phyloP scores from a whole-genome alignment of 2,329 filamentous ascomycete genomes.

The Ophiostoma triangulosporum region DNA sequence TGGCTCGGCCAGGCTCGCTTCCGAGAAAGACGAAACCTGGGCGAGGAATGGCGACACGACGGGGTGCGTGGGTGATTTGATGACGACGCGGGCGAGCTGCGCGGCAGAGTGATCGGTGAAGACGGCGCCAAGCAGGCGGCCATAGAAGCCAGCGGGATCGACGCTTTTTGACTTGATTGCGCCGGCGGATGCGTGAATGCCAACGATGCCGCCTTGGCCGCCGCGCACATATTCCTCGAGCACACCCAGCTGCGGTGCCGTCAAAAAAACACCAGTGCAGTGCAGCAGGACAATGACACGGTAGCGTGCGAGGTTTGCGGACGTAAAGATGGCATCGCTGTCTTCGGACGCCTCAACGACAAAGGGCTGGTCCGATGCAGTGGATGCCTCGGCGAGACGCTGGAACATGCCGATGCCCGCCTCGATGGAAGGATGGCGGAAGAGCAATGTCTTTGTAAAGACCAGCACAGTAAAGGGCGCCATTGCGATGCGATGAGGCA shows the following conservation, averaged over 20 bases:
- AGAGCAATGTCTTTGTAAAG: slow-evolving; percentile 26
- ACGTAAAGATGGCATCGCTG: slow-evolving; percentile 19
- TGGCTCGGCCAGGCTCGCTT: slow-evolving; percentile 2
- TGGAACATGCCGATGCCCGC: slow-evolving; percentile 22
- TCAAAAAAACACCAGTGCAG: slow-evolving; percentile 25
- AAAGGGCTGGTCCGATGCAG: slow-evolving; percentile 17
- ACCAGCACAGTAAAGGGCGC: slow-evolving; percentile 22
- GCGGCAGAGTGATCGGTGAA: slow-evolving; percentile 27
- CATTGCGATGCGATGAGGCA: background rate
- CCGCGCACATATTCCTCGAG: slow-evolving; percentile 21
- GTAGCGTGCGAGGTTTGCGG: slow-evolving; percentile 20
- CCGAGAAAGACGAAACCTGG: slow-evolving; percentile 2
- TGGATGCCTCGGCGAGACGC: slow-evolving; percentile 17
- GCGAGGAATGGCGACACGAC: slow-evolving; percentile 18
- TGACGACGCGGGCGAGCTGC: slow-evolving; percentile 20
- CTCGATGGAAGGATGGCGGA: slow-evolving; percentile 27
- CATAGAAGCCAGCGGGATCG: slow-evolving; percentile 23
- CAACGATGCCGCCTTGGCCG: slow-evolving; percentile 25
- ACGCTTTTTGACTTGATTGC: slow-evolving; percentile 18
- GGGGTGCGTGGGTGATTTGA: slow-evolving; percentile 20
- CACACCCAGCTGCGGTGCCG: slow-evolving; percentile 19
- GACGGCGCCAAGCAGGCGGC: slow-evolving; percentile 24
- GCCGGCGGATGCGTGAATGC: slow-evolving; percentile 26
- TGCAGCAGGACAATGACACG: slow-evolving; percentile 26
- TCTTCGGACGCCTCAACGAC: slow-evolving; percentile 25